Evolutionary conservation across 1,139 yeast genomes (phyloP), one percentile per base, ranked within the genome.

Genomic region (Sugiyamaella sp.): DNA sequence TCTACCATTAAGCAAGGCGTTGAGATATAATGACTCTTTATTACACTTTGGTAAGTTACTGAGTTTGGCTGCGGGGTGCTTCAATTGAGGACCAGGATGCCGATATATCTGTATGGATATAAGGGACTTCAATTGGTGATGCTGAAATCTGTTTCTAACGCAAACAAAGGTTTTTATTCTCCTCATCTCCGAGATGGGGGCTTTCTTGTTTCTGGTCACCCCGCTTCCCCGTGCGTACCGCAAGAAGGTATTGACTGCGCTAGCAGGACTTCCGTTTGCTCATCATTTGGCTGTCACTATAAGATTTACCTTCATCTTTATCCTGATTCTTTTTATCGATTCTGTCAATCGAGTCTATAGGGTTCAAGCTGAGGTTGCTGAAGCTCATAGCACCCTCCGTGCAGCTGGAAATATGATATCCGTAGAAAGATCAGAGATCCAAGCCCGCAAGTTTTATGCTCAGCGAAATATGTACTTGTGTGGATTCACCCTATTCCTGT

Each of bases 381-480:
- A 56, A 35, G 48, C 57, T 35, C 59, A 56, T n/a, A 35, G 29
- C 29, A 32, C 42, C 21, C 27, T 52, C 16, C 58, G 57, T 27
- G 57, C 52, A 2, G 41, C 51, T 9, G 48, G 54, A 9, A 55
- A 49, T 29, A 52, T 57, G 50, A 61, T 68, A 21, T 63, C 72
- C 21, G 58, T 63, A 6, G 91, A 87, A 63, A 78, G 96, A 54
- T 74, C 89, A 6, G 97, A 89, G 64, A 77, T 86, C 58, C 95
- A 86, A 70, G 91, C 97, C 20, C 82, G 97, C 71, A 80, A 91
- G 67, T 95, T 95, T 72, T 90, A 91, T 67, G 89, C 97, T 19
- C 99, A 95, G 75, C 84, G 99, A 74, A 95, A 95, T 76, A 85
- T 91, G 87, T 95, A 95, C 67, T 80, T 95, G 57, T 89, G 97